Conservation (phyloP, 371 early-diverging fungal genomes). For the Spiromyces aspiralis region DNA sequence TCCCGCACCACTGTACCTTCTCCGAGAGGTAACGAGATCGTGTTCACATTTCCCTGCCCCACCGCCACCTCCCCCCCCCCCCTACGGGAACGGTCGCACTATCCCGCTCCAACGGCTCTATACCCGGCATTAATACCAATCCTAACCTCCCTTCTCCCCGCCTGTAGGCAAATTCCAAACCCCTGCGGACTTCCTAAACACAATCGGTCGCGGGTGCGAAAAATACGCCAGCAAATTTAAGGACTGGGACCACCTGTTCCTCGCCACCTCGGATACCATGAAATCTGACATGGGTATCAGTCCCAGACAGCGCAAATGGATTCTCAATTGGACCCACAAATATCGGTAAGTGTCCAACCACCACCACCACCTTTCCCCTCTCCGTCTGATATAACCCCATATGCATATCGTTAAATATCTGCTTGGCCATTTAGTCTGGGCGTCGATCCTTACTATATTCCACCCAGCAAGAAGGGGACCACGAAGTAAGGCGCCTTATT, state of each 20-base stretch:
- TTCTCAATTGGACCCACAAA: conserved; percentile 36
- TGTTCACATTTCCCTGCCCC: too few species aligned
- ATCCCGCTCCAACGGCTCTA: too few species aligned
- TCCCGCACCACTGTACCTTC: too few species aligned
- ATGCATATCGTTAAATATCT: too few species aligned
- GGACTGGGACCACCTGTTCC: conserved; percentile 48
- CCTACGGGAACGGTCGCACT: too few species aligned
- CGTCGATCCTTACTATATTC: conserved; percentile 29
- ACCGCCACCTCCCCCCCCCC: too few species aligned
- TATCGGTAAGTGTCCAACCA: conserved; percentile 7
- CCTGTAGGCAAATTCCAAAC: conserved; percentile 30
- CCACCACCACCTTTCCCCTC: too few species aligned
- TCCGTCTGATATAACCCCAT: too few species aligned
- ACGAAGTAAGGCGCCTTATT: too few species aligned
- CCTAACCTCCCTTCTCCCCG: background rate
- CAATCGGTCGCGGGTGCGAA: conserved; percentile 43
- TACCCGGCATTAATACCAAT: too few species aligned
- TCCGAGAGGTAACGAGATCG: too few species aligned
- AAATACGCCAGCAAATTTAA: conserved; percentile 37
- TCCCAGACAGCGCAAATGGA: conserved; percentile 35
- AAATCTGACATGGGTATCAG: conserved; percentile 32
- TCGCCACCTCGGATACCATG: conserved; percentile 29
- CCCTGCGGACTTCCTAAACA: conserved; percentile 30
- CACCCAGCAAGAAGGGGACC: conserved; percentile 22
- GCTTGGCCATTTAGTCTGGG: conserved; percentile 24